Base-by-base conservation (phyloP, 495 filamentous ascomycete genomes). In the Penicillium roqueforti region DNA sequence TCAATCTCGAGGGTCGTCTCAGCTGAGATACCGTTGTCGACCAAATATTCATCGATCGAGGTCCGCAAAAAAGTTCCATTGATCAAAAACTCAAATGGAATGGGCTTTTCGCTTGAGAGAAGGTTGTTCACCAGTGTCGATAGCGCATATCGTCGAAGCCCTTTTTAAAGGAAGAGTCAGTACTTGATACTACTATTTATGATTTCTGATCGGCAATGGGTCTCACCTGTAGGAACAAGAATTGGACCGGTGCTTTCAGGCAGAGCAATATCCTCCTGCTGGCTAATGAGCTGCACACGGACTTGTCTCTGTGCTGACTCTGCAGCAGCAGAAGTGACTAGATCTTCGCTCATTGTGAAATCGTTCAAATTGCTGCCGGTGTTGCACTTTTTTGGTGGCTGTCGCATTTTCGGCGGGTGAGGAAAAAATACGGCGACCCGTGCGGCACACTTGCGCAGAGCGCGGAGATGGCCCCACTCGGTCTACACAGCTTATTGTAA, bases 61-160 rank as follows among this genome's bases (percentile, higher is more conserved):
- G 89, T 87, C 37, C 89, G 86, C 23, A 98, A 82, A 71, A 95
- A 95, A 57, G 85, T 83, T 61, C 95, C 93, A 62, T 92, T 89
- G 70, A 95, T 83, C 55, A 98, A 80, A 77, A 98, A 97, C 69
- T 98, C 95, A 74, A 98, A 90, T 25, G 93, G 93, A 34, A 96
- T 82, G 13, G 92, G 87, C 39, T 85, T 80, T 38, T 85, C 76
- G 29, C 84, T 88, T 54, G 85, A 75, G 53, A 97, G 83, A 62
- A 97, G 86, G 57, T 88, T 91, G 73, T 98, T 98, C 55, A 97
- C 87, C 56, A 98, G 82, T 28, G 88, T 87, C 1, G 92, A 97
- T 18, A 98, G 83, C 49, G 85, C 89, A 80, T 95, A 93, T 68
- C 93, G 84, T 60, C 88, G 86, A 54, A 97, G 79, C 47, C 85